Percentiles rank a stretch among this genome's conserved stretches.
phyloP scores from a whole-genome alignment of 805 yeast genomes.

The Candida pseudoglaebosa region DNA sequence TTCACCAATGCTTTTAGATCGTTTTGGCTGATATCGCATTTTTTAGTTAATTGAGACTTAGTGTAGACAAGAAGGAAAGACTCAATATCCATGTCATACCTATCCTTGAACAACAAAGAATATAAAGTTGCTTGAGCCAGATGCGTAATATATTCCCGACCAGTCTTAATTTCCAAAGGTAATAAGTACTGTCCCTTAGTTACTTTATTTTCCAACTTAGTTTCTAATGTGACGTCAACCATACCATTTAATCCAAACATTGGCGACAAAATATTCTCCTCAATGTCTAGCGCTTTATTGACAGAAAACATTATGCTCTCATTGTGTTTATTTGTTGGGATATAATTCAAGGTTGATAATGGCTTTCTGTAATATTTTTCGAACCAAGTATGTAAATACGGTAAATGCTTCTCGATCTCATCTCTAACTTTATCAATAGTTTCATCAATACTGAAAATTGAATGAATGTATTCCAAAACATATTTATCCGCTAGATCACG shows the following conservation, averaged over 20 bases:
- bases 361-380: conserved; percentile 34
- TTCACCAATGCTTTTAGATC: conserved; percentile 69
- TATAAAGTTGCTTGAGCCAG: conserved; percentile 85
- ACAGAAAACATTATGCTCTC: conserved; percentile 46
- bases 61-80: conserved; percentile 74
- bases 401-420: conserved; percentile 45
- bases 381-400: conserved; percentile 53
- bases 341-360: conserved; percentile 10
- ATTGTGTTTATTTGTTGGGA: conserved; percentile 24
- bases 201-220: conserved; percentile 30
- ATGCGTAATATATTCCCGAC: conserved; percentile 62
- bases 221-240: conserved; percentile 82
- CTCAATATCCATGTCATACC: conserved; percentile 66
- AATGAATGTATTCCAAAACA: conserved; percentile 42
- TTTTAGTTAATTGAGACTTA: conserved; percentile 50
- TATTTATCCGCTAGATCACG: conserved; percentile 32
- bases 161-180: conserved; percentile 91
- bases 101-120: conserved; percentile 70
- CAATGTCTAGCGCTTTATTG: conserved; percentile 71
- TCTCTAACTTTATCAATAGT: conserved; percentile 39
- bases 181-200: conserved; percentile 46
- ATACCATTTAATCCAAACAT: conserved; percentile 84
- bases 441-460: conserved; percentile 54
- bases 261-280: conserved; percentile 91
- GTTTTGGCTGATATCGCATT: conserved; percentile 47